Base-by-base conservation (phyloP, 2,329 filamentous ascomycete genomes). In the Exophiala aquamarina region DNA sequence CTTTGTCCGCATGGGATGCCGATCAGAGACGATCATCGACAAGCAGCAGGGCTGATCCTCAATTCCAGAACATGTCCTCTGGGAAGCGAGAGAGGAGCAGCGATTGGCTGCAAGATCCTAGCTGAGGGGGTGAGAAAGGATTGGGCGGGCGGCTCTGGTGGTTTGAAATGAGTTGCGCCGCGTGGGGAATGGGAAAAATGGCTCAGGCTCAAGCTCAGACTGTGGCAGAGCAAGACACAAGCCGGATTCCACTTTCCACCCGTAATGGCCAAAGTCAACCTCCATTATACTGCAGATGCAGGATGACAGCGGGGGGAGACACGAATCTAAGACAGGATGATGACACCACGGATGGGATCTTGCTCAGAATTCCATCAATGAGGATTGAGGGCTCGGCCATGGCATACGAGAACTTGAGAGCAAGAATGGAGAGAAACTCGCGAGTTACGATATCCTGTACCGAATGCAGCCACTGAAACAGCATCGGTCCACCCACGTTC, bases 61-160 rank as follows among this genome's bases (percentile, higher is more conserved):
- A 13, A 29, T 21, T 54, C 51, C 38, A 48, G 47, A 50, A 50
- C 51, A 50, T 48, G 35, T 40, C 44, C 51, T 50, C 47, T 48
- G 15, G 31, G 13, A 31, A 31, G 23, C 17, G 29, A 31, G 14
- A 18, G 17, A 10, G 20, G 18, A 19, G 20, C 8, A 36, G n/a
- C 38, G 23, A 13, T 33, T 47, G 1, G 20, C 31, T 31, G 40
- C 47, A 26, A 11, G 41, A 44, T 34, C 20, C 37, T 33, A 31
- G 37, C 44, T 42, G 41, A 44, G 39, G 51, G 39, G 47, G 45
- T 44, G 18, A 43, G 42, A 44, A 23, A n/a, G n/a, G n/a, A n/a
- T n/a, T n/a, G n/a, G n/a, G n/a, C n/a, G n/a, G n/a, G n/a, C 46
- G 36, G 35, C 44, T 40, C 43, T 38, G 31, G 44, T 48, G 26